Evolutionary conservation across 2,329 filamentous ascomycete species (phyloP).

Genomic region (Dothideomycetes sp.): DNA sequence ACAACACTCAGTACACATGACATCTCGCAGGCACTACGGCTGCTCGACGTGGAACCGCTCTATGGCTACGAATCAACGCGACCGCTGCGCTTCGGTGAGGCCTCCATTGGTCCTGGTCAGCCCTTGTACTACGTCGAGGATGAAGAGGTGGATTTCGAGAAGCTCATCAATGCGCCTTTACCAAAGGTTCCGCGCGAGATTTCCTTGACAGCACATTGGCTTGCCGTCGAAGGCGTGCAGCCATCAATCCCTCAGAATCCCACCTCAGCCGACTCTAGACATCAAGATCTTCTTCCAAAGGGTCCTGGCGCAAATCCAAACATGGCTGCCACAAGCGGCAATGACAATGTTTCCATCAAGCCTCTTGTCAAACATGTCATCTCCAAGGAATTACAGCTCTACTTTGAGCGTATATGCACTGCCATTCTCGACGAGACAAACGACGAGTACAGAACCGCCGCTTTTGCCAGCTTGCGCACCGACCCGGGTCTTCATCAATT

Average conservation of each 20-base stretch:
- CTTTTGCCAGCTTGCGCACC: constrained; percentile 71
- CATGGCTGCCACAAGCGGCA: constrained; percentile 70
- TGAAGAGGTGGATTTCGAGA: constrained; percentile 97
- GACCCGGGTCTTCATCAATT: constrained; percentile 93
- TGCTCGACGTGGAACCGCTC: constrained; percentile 85
- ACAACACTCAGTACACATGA: constrained; percentile 84
- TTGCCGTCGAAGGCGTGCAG: constrained; percentile 94
- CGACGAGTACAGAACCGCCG: constrained; percentile 77
- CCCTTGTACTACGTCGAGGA: constrained; percentile 96
- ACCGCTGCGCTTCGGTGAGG: constrained; percentile 83
- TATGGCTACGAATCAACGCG: constrained; percentile 93
- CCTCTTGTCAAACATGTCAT: constrained; percentile 92
- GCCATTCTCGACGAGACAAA: constrained; percentile 81
- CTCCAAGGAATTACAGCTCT: constrained; percentile 89
- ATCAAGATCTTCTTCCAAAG: constrained; percentile 80
- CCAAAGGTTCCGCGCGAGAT: constrained; percentile 92
- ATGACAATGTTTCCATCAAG: constrained; percentile 74
- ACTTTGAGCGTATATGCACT: constrained; percentile 89
- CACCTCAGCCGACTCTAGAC: constrained; percentile 59
- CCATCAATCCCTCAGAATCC: constrained; percentile 95
- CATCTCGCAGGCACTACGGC: constrained; percentile 71
- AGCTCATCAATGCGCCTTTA: constrained; percentile 90
- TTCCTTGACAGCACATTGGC: constrained; percentile 92
- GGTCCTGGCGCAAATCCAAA: constrained; percentile 79
- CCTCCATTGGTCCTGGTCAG: constrained; percentile 84